Base-by-base conservation (phyloP, 2,329 filamentous ascomycete species). In the Fusarium stilboides region DNA sequence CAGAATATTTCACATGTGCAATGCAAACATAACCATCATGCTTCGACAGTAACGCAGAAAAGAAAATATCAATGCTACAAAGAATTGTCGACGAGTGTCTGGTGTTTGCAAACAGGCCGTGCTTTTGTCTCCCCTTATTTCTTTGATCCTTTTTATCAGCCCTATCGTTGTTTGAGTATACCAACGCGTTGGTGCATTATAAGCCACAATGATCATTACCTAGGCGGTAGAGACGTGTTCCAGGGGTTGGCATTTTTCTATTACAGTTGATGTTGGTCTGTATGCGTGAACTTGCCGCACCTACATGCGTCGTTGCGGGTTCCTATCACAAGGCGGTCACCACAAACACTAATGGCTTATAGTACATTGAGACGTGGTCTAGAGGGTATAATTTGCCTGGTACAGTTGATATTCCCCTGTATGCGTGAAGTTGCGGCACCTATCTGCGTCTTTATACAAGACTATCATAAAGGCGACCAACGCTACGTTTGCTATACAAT, bases 61-160 rank as follows among this genome's bases (percentile, higher is more conserved):
- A n/a, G 15, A 24, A 14, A 26, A n/a, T 8, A 8, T 2, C 6
- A 6, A 20, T 4, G 8, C 9, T 44, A 9, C 10, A 33, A 49
- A 40, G n/a, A 61, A 26, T n/a, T 28, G 19, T 50, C 14, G 43
- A 20, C 5, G 37, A 55, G 47, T 66, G 47, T 66, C 66, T 66
- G 62, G 8, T 33, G 24, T 22, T 44, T 45, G 45, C 44, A 66
- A 43, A 45, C 24, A 6, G 34, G 17, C 24, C 7, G 31, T 22
- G 19, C 19, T 26, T 42, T 65, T 66, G 14, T 45, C 20, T 28
- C n/a, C 6, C 19, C 7, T 37, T 54, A 20, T 22, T 51, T 37
- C n/a, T 49, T 50, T 40, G 15, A 20, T n/a, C 22, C 39, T 19
- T 3, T 31, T 15, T 12, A 8, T 42, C 19, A 13, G 12, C 6